A percentile compares a stretch with the other conserved stretches of the same genome.
Conservation (phyloP, 192 early-diverging fungal genomes). For the Coemansia sp. region DNA sequence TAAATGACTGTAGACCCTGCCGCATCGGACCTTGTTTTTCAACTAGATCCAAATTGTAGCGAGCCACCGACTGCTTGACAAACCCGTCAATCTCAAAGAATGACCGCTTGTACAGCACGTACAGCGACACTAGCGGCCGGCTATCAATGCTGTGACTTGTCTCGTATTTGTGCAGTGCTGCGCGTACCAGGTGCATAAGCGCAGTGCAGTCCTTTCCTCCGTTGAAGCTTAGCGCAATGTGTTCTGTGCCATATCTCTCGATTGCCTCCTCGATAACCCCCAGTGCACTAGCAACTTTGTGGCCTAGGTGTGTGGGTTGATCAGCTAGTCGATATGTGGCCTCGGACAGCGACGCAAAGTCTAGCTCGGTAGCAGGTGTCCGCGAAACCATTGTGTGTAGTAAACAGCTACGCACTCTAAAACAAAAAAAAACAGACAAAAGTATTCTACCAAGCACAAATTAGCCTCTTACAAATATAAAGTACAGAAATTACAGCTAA, state of each 20-base stretch:
- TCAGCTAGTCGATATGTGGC: conserved; percentile 35
- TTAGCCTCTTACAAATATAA: no score
- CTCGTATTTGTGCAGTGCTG: conserved; percentile 58
- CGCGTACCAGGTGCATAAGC: conserved; percentile 75
- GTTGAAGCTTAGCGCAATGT: conserved; percentile 84
- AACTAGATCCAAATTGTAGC: conserved; percentile 71
- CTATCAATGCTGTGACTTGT: neutral
- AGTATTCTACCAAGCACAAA: neutral
- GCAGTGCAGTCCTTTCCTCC: conserved; percentile 98
- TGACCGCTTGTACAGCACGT: conserved; percentile 72
- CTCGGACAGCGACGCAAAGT: conserved; percentile 26
- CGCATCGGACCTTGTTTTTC: conserved; percentile 75
- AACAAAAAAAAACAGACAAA: neutral
- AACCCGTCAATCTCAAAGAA: conserved; percentile 89
- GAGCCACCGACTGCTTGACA: conserved; percentile 67
- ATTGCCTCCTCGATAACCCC: conserved; percentile 51
- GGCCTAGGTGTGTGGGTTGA: conserved; percentile 25
- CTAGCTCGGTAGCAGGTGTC: conserved; percentile 21
- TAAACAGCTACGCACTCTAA: neutral
- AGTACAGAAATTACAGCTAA: no score
- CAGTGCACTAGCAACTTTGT: conserved; percentile 35
- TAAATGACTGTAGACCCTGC: conserved; percentile 70
- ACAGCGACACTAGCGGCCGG: conserved; percentile 63
- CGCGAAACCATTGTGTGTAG: conserved; percentile 34
- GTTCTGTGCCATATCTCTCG: conserved; percentile 52